Evolutionary conservation across 176 grass and related monocot species (phyloP).

Genomic region (Cenchrus purpureus): DNA sequence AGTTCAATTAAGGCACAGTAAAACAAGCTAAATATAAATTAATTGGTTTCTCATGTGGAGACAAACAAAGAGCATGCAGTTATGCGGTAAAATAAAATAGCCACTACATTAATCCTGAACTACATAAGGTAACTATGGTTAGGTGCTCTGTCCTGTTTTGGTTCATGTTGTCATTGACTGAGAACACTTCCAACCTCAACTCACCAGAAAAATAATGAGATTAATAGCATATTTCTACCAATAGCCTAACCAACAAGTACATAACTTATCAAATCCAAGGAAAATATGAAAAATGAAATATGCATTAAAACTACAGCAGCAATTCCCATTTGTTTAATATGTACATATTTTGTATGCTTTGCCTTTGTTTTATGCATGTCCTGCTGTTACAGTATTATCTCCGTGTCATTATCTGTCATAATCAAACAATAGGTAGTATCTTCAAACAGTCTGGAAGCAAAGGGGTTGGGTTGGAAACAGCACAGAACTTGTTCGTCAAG

Average conservation of each 20-base stretch:
- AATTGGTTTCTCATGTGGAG: not conserved
- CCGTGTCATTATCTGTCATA: not conserved
- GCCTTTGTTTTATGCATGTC: not conserved
- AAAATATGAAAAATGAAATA: not conserved
- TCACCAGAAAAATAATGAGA: not conserved
- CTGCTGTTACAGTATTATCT: conserved; percentile 3
- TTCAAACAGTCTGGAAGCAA: conserved; percentile 17
- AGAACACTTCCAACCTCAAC: not conserved
- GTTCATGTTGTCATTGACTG: conserved; percentile 6
- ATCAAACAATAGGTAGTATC: not conserved
- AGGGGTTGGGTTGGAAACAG: conserved; percentile 7
- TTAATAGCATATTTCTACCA: conserved; percentile 10
- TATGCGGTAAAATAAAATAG: not conserved
- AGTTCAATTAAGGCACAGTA: not conserved
- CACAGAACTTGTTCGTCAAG: not conserved
- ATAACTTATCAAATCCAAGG: not conserved
- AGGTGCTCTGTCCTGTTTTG: not conserved
- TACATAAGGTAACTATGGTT: not conserved
- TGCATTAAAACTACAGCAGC: not conserved
- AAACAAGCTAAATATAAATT: not conserved
- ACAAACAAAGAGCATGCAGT: not conserved
- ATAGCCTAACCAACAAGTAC: conserved; percentile 15
- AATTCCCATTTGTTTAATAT: conserved; percentile 3
- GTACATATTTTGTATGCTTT: not conserved
- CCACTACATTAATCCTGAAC: not conserved